phyloP scores from a whole-genome alignment of 306 rosid species.

The Lathyrus oleraceus region DNA sequence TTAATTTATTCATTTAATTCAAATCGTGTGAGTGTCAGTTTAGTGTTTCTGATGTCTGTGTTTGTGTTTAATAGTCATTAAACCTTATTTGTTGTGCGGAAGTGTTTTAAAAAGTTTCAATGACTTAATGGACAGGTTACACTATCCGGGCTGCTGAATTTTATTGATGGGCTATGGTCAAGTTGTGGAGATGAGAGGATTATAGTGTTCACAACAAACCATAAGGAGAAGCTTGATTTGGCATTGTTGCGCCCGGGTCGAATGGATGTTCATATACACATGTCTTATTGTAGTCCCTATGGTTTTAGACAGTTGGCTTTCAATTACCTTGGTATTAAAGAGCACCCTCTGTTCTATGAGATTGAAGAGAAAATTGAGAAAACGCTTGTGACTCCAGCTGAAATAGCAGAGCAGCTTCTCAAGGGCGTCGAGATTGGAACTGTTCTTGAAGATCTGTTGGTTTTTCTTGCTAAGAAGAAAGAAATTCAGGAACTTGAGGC shows the following conservation, averaged over 20 bases:
- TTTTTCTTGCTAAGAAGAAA: slow-evolving; percentile 31
- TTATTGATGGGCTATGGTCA: slow-evolving; percentile 53
- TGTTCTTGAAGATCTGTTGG: background rate
- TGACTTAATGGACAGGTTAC: slow-evolving; percentile 30
- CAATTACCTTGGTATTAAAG: slow-evolving; percentile 39
- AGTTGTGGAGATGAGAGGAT: slow-evolving; percentile 53
- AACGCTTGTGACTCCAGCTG: slow-evolving; percentile 46
- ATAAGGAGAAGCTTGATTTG: slow-evolving; percentile 44
- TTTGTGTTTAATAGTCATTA: too few relatives aligned
- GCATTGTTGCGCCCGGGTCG: slow-evolving; percentile 48
- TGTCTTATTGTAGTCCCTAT: slow-evolving; percentile 44
- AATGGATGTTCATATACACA: slow-evolving; percentile 51
- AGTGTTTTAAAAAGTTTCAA: too few relatives aligned
- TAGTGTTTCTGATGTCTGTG: too few relatives aligned
- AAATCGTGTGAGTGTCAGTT: too few relatives aligned
- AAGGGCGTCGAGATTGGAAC: slow-evolving; percentile 30
- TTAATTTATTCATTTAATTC: too few relatives aligned
- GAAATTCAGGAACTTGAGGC: slow-evolving; percentile 24
- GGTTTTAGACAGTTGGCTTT: slow-evolving; percentile 41
- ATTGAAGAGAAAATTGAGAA: slow-evolving; percentile 37
- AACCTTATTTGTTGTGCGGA: too few relatives aligned
- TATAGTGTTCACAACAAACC: slow-evolving; percentile 55
- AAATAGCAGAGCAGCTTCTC: slow-evolving; percentile 48
- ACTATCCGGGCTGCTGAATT: slow-evolving; percentile 45
- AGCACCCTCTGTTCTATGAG: slow-evolving; percentile 22